Conservation (phyloP, 2,329 filamentous ascomycete genomes). For the Aspergillus vadensis region DNA sequence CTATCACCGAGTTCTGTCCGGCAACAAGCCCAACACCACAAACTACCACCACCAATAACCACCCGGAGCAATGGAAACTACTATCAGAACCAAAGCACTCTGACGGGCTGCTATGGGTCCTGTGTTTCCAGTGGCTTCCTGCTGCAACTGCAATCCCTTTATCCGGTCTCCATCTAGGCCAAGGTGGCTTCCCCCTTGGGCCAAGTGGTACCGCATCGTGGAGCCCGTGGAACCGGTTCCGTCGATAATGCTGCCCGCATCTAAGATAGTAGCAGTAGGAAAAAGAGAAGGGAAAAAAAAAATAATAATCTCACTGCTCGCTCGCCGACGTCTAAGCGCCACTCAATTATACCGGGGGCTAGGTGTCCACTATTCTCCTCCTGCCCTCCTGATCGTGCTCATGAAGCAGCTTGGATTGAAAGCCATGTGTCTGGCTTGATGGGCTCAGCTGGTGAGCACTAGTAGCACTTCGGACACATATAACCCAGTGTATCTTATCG, state of each 20-base stretch:
- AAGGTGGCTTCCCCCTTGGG: constrained; percentile 16
- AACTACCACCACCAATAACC: background rate
- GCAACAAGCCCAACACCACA: background rate
- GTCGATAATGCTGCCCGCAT: constrained; percentile 18
- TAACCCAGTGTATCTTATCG: background rate
- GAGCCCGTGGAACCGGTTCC: constrained; percentile 26
- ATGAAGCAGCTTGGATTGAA: constrained; percentile 11
- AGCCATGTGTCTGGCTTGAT: too few species aligned
- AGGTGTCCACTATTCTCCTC: constrained; percentile 16
- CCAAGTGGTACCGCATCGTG: constrained; percentile 27
- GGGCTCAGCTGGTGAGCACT: background rate
- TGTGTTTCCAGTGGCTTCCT: background rate
- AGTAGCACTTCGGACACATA: background rate
- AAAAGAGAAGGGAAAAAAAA: background rate
- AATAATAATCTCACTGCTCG: background rate
- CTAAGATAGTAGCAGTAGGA: constrained; percentile 16
- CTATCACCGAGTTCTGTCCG: background rate
- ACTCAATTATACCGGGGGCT: constrained; percentile 15
- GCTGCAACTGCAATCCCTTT: background rate
- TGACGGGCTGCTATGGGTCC: background rate
- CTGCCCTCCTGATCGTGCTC: background rate
- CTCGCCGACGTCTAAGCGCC: constrained; percentile 10
- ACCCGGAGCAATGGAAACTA: background rate
- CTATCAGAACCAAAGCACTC: background rate
- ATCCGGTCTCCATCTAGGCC: background rate